phyloP scores from a whole-genome alignment of 495 filamentous ascomycete genomes.

The Neurospora sublineolata region DNA sequence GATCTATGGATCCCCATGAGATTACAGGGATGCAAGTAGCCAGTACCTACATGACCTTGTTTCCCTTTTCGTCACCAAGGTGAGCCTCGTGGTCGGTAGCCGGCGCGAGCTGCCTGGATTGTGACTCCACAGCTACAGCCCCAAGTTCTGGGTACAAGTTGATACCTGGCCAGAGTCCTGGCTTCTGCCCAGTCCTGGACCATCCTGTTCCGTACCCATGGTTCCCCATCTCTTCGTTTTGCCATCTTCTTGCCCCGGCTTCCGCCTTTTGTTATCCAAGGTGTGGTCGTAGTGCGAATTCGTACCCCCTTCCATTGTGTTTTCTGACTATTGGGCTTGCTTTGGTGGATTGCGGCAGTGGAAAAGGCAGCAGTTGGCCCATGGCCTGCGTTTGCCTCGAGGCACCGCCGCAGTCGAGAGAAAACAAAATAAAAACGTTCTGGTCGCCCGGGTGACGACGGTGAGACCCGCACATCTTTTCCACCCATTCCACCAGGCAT shows the following conservation, averaged over 20 bases:
- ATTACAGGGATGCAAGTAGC: neutral
- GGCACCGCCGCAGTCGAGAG: neutral
- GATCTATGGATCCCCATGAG: neutral
- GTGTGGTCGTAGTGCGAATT: neutral
- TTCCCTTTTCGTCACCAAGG: neutral
- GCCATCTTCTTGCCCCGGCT: neutral
- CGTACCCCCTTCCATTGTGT: neutral
- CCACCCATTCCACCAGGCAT: neutral
- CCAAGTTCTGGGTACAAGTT: constrained; percentile 1
- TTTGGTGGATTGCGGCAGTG: neutral
- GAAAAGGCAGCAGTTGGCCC: neutral
- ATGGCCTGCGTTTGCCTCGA: neutral
- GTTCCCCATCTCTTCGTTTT: neutral
- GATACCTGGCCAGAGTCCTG: constrained; percentile 4
- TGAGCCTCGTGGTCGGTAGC: constrained; percentile 1
- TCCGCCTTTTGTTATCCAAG: neutral
- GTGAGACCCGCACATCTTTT: neutral
- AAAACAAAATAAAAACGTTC: neutral
- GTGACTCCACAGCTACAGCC: constrained; percentile 7
- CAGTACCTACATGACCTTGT: neutral
- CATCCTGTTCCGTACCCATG: neutral
- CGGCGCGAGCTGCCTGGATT: constrained; percentile 11
- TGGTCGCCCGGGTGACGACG: neutral
- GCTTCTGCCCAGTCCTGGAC: constrained; percentile 1
- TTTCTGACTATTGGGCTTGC: neutral